phyloP scores from a whole-genome alignment of 2,329 filamentous ascomycete genomes.

The Cucurbitaria berberidis region DNA sequence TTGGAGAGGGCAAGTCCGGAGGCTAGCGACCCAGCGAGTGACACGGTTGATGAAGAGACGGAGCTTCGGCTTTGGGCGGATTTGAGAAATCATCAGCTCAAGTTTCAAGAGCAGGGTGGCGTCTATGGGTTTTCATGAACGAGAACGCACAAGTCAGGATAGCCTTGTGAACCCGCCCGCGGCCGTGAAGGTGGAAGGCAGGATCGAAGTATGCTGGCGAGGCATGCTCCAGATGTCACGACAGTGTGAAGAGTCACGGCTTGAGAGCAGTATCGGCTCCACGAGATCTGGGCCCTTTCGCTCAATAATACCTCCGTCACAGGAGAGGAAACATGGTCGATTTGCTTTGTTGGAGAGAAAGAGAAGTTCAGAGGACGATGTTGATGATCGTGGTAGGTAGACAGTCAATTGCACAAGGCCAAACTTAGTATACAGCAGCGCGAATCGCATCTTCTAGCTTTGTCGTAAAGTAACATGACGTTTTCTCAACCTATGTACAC shows the following conservation, averaged over 20 bases:
- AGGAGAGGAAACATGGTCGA: background rate
- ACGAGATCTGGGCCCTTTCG: background rate
- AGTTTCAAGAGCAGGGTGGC: constrained; percentile 71
- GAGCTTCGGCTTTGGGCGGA: constrained; percentile 81
- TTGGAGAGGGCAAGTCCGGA: constrained; percentile 69
- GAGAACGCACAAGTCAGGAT: background rate
- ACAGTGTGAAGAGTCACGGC: background rate
- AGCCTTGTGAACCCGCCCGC: background rate
- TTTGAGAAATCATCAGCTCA: constrained; percentile 76
- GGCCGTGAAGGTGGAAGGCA: background rate
- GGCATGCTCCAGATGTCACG: background rate
- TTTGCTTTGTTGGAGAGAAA: background rate
- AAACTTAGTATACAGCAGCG: background rate
- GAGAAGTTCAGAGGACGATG: too few relatives aligned
- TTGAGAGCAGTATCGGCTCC: background rate
- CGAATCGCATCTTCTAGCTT: background rate
- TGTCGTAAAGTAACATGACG: background rate
- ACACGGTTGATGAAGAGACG: constrained; percentile 69
- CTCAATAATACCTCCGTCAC: background rate
- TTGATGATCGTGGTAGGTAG: background rate
- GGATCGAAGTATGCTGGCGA: background rate
- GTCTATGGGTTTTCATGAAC: constrained; percentile 50
- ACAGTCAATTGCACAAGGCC: background rate
- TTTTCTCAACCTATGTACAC: background rate
- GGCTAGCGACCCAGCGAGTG: constrained; percentile 37